phyloP scores from a whole-genome alignment of 2,329 filamentous ascomycete species.

The Exophiala sideris region DNA sequence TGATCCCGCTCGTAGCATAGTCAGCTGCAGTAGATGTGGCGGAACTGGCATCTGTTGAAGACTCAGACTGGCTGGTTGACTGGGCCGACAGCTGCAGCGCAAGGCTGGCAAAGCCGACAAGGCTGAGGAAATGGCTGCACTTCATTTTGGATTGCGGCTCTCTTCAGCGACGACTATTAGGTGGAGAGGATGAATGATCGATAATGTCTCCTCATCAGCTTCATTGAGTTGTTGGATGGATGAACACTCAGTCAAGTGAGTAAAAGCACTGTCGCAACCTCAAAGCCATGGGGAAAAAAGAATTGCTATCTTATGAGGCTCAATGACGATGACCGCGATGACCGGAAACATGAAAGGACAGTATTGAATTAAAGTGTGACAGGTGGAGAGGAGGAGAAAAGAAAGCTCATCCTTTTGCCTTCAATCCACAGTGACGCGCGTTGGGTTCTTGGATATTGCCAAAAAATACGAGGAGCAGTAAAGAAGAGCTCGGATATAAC shows the following conservation, averaged over 20 bases:
- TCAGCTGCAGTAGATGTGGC: constrained; percentile 23
- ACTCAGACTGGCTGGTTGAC: constrained; percentile 4
- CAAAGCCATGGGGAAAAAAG: too few relatives aligned
- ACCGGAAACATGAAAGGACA: too few relatives aligned
- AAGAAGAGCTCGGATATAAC: too few relatives aligned
- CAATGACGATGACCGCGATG: too few relatives aligned
- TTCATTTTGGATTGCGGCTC: background rate
- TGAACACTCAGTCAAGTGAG: background rate
- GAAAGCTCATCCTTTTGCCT: too few relatives aligned
- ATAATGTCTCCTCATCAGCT: background rate
- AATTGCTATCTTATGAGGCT: too few relatives aligned
- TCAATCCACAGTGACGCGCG: too few relatives aligned
- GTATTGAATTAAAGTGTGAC: too few relatives aligned
- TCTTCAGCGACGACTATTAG: background rate
- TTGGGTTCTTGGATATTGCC: too few relatives aligned
- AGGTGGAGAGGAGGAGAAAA: too few relatives aligned
- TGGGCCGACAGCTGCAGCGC: constrained; percentile 7
- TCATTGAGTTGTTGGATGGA: background rate
- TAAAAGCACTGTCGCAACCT: too few relatives aligned
- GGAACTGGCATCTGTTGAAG: constrained; percentile 8
- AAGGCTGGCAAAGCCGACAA: constrained; percentile 5
- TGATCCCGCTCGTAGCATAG: constrained; percentile 31
- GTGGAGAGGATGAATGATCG: background rate
- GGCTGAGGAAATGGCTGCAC: constrained; percentile 1
- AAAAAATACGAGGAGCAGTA: too few relatives aligned